Percentiles rank a stretch among this genome's conserved stretches.
Conservation (phyloP, 2,329 filamentous ascomycete species). For the Ilyonectria sp. region DNA sequence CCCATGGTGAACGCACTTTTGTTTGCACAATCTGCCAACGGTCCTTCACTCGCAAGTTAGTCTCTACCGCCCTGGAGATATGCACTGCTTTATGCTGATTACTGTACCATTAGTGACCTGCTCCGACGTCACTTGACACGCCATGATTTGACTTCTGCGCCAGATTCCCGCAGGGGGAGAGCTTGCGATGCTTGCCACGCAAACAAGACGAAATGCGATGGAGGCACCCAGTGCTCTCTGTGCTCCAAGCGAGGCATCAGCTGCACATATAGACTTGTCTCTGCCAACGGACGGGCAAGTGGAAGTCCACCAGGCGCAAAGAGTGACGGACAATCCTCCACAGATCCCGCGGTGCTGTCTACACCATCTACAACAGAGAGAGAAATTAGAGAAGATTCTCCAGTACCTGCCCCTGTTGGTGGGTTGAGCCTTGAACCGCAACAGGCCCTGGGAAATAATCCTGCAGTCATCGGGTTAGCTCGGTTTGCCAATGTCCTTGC, state of each 20-base stretch:
- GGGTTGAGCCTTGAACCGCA: constrained; percentile 20
- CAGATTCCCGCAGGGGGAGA: constrained; percentile 53
- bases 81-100: constrained; percentile 3
- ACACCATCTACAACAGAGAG: background rate
- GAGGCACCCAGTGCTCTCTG: constrained; percentile 56
- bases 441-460: constrained; percentile 20
- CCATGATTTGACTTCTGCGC: constrained; percentile 51
- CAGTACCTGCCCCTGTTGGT: constrained; percentile 10
- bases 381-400: constrained; percentile 6
- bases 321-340: constrained; percentile 3
- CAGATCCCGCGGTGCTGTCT: constrained; percentile 8
- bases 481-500: constrained; percentile 28
- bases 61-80: constrained; percentile 4
- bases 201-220: constrained; percentile 63
- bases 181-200: constrained; percentile 61
- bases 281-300: constrained; percentile 26
- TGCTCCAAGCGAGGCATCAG: constrained; percentile 56
- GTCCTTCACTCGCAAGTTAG: constrained; percentile 58
- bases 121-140: constrained; percentile 56
- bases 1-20: constrained; percentile 54
- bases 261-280: constrained; percentile 54
- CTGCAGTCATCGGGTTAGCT: constrained; percentile 25
- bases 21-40: constrained; percentile 55
- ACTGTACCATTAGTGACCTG: constrained; percentile 50
- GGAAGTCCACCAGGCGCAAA: constrained; percentile 15